These are phyloP conservation scores for Plasmodium inui DNA, from an alignment of 169 alveolate species.

Conservation along the genomic window DNA sequence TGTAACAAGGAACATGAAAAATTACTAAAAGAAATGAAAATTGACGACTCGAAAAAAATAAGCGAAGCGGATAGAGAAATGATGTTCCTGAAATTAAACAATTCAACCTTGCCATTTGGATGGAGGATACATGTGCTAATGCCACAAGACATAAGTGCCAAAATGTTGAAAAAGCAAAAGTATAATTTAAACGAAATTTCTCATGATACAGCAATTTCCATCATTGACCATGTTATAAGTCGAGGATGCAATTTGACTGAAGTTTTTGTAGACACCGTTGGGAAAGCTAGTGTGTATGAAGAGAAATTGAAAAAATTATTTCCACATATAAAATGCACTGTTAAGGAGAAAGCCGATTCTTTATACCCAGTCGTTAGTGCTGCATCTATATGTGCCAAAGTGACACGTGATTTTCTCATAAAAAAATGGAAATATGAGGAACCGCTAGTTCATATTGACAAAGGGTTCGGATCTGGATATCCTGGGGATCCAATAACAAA, in stretches of 20 bases:
- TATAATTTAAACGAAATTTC: conserved; percentile 92
- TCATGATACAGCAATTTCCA: conserved; percentile 91
- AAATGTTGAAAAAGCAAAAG: conserved; percentile 90
- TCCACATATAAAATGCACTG: conserved; percentile 89
- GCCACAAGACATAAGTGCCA: conserved; percentile 89
- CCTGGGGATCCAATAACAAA: conserved; percentile 95
- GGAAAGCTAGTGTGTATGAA: conserved; percentile 92
- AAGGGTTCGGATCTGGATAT: conserved; percentile 89
- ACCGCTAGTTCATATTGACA: conserved; percentile 78
- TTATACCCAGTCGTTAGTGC: conserved; percentile 96
- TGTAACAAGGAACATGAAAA: conserved; percentile 89
- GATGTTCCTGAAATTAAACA: conserved; percentile 83
- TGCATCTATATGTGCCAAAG: conserved; percentile 98
- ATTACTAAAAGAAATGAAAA: conserved; percentile 84
- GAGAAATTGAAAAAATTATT: conserved; percentile 84
- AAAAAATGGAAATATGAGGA: conserved; percentile 78
- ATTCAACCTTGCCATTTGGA: conserved; percentile 85
- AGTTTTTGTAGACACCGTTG: conserved; percentile 85
- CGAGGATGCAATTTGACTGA: conserved; percentile 74
- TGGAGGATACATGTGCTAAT: conserved; percentile 82
- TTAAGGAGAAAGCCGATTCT: conserved; percentile 95
- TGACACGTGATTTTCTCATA: conserved; percentile 93
- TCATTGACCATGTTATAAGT: conserved; percentile 81
- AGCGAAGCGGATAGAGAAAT: conserved; percentile 88
- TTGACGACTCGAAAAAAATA: conserved; percentile 92